Conservation (phyloP, 164 flowering plant species). For the Saururus chinensis region DNA sequence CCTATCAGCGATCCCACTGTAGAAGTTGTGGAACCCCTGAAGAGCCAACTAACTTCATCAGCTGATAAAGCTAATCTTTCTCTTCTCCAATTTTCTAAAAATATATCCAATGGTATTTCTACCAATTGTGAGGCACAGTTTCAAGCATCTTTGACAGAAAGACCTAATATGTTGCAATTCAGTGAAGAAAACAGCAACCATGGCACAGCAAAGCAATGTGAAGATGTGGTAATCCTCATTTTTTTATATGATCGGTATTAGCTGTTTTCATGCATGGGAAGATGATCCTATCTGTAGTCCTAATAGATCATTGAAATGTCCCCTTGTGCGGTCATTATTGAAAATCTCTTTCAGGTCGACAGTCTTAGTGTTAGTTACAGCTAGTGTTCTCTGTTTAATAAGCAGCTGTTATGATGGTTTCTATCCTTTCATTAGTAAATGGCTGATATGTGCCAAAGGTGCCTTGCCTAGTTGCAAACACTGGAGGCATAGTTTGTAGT, state of each 20-base stretch:
- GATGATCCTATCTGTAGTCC: no score
- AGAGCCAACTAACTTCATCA: conserved; percentile 13
- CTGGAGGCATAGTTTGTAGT: no score
- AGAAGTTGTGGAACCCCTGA: conserved; percentile 10
- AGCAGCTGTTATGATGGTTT: no score
- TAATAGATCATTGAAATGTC: no score
- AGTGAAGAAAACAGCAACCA: conserved; percentile 15
- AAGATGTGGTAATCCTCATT: conserved; percentile 33
- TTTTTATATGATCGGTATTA: background rate
- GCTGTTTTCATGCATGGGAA: no score
- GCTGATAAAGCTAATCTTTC: conserved; percentile 10
- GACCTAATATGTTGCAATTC: conserved; percentile 10
- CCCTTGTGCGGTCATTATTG: no score
- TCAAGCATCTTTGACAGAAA: conserved; percentile 8
- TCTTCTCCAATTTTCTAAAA: conserved; percentile 2
- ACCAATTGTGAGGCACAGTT: conserved; percentile 3
- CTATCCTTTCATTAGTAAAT: no score
- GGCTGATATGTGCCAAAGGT: no score
- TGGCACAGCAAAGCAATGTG: conserved; percentile 13
- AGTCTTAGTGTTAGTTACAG: no score
- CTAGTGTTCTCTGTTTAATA: no score
- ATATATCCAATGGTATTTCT: conserved; percentile 2
- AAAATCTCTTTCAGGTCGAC: no score
- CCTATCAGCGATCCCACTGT: conserved; percentile 15
- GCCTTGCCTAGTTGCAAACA: no score